Evolutionary conservation across 306 rosid species (phyloP).

Genomic region (Sesbania bispinosa): DNA sequence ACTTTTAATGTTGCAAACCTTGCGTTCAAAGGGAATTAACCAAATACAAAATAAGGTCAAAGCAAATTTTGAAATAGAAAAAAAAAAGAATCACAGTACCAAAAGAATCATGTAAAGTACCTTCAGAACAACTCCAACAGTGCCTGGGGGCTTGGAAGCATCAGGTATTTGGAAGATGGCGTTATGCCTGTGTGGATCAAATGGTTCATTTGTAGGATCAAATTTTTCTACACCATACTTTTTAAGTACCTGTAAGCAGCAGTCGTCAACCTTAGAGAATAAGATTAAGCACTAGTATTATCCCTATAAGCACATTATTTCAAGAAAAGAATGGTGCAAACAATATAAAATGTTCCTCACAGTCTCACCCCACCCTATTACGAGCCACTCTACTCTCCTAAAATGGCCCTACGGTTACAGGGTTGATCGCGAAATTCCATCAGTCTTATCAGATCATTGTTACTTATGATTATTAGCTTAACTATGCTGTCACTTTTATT

Average conservation of each 20-base stretch:
- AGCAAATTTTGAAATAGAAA: neutral
- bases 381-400: neutral
- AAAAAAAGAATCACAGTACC: too few relatives aligned
- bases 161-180: constrained; percentile 83
- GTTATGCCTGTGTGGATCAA: constrained; percentile 87
- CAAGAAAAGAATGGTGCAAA: constrained; percentile 18
- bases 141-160: constrained; percentile 82
- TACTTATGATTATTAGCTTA: neutral
- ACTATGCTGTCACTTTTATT: neutral
- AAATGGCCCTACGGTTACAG: neutral
- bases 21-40: neutral
- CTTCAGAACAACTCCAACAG: constrained; percentile 83
- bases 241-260: constrained; percentile 64
- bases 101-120: constrained; percentile 35
- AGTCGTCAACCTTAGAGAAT: constrained; percentile 4
- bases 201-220: constrained; percentile 89
- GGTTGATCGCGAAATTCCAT: neutral
- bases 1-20: neutral
- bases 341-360: neutral
- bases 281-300: too few relatives aligned
- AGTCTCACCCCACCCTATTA: neutral
- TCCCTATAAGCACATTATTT: too few relatives aligned
- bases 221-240: constrained; percentile 78
- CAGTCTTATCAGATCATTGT: constrained; percentile 4
- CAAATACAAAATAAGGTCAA: neutral